Conservation (phyloP, 768 basidiomycete species). For the Suillus subalutaceus region DNA sequence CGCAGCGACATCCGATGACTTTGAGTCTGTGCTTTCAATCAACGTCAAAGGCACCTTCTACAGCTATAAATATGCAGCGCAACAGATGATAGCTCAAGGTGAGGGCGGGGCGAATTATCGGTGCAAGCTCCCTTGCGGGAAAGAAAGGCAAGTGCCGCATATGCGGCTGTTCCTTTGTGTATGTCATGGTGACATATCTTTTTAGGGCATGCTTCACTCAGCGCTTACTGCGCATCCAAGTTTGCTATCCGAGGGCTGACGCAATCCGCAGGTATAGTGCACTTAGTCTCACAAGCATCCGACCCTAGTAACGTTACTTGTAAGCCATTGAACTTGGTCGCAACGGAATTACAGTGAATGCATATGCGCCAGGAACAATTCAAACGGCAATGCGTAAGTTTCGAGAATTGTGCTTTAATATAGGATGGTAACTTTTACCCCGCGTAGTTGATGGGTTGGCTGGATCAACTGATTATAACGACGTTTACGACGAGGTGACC, state of each 20-base stretch:
- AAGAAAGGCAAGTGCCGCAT: conserved; percentile 23
- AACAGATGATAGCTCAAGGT: conserved; percentile 47
- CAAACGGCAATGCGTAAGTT: conserved; percentile 33
- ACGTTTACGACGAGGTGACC: conserved; percentile 19
- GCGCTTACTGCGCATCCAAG: conserved; percentile 42
- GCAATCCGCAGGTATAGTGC: conserved; percentile 30
- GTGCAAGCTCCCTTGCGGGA: conserved; percentile 40
- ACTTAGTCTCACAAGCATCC: not conserved
- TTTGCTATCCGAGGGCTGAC: conserved; percentile 48
- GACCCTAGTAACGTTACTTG: not conserved
- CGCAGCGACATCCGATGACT: conserved; percentile 35
- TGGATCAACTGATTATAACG: conserved; percentile 16
- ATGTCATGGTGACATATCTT: not conserved
- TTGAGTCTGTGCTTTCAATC: conserved; percentile 37
- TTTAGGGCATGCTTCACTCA: conserved; percentile 32
- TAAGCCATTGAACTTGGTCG: conserved; percentile 36
- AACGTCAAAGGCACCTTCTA: conserved; percentile 45
- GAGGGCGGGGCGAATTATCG: conserved; percentile 46
- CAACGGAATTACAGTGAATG: conserved; percentile 37
- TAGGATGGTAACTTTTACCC: not conserved
- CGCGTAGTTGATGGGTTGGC: conserved; percentile 22
- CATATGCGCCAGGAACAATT: conserved; percentile 37
- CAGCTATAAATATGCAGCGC: conserved; percentile 46
- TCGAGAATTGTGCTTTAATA: not conserved
- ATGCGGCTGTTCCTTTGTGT: not conserved